Percentiles rank a stretch among this genome's conserved stretches.
These are phyloP conservation scores for Prillingera fragicola DNA, from an alignment of 1,284 basidiomycete genomes.

Conservation along the genomic window DNA sequence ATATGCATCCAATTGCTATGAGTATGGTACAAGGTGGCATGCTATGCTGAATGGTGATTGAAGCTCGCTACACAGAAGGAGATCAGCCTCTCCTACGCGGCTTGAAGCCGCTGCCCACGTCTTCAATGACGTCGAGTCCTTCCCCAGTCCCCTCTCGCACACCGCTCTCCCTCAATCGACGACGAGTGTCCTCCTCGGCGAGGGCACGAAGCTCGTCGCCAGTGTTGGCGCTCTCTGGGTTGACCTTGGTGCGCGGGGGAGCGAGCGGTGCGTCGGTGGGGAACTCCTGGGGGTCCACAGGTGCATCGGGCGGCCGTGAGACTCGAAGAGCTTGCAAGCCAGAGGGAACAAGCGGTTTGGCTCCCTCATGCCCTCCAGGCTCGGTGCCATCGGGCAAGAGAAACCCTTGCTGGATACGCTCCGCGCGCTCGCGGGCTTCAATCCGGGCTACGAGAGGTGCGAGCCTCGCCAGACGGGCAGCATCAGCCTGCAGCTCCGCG, in stretches of 20 bases:
- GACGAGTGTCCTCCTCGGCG: constrained; percentile 39
- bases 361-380: no score
- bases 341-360: no score
- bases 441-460: constrained; percentile 28
- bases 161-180: constrained; percentile 33
- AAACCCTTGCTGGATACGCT: constrained; percentile 44
- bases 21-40: neutral
- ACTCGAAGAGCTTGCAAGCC: no score
- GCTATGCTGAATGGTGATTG: neutral
- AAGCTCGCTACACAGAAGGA: no score
- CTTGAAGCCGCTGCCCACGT: neutral
- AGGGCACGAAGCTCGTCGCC: constrained; percentile 33
- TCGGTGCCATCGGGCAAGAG: constrained; percentile 25
- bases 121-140: neutral
- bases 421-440: constrained; percentile 34
- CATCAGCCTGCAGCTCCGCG: constrained; percentile 33
- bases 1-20: no score
- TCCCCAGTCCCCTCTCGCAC: constrained; percentile 6
- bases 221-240: constrained; percentile 20
- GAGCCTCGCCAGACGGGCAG: constrained; percentile 22
- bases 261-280: constrained; percentile 9
- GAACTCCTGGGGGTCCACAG: no score
- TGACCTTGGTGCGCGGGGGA: constrained; percentile 28
- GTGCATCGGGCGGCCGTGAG: no score
- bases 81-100: neutral